These are phyloP conservation scores for Torulaspora globosa DNA, from an alignment of 1,139 yeast species.

Conservation along the genomic window DNA sequence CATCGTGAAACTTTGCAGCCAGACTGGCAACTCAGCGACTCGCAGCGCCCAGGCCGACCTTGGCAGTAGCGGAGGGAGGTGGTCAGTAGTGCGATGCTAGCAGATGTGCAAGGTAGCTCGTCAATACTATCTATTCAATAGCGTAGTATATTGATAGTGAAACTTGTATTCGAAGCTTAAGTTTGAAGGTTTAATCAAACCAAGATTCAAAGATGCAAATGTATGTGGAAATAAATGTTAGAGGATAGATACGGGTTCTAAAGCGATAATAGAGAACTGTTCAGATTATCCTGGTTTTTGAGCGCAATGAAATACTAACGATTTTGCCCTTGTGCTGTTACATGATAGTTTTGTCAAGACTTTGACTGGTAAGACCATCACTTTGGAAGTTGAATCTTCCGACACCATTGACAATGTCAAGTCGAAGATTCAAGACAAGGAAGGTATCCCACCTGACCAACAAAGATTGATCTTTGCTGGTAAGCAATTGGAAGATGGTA, in stretches of 20 bases:
- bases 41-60: background rate
- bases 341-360: constrained; percentile 76
- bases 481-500: constrained; percentile 91
- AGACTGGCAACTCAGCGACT: background rate
- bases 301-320: constrained; percentile 20
- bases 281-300: no score
- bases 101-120: background rate
- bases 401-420: constrained; percentile 94
- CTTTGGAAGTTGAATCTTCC: constrained; percentile 91
- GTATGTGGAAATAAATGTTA: constrained; percentile 23
- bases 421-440: constrained; percentile 91
- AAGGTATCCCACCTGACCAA: constrained; percentile 93
- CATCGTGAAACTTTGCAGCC: background rate
- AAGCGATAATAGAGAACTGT: no score
- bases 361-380: constrained; percentile 84
- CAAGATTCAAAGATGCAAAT: constrained; percentile 38
- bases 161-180: background rate
- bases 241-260: background rate
- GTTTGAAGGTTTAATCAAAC: constrained; percentile 16
- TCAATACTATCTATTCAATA: constrained; percentile 2
- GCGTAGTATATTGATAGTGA: background rate
- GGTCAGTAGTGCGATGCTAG: background rate
- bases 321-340: background rate
- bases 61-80: background rate
- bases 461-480: constrained; percentile 92